Conservation (phyloP, 306 rosid genomes). For the Prunus fruticosa region DNA sequence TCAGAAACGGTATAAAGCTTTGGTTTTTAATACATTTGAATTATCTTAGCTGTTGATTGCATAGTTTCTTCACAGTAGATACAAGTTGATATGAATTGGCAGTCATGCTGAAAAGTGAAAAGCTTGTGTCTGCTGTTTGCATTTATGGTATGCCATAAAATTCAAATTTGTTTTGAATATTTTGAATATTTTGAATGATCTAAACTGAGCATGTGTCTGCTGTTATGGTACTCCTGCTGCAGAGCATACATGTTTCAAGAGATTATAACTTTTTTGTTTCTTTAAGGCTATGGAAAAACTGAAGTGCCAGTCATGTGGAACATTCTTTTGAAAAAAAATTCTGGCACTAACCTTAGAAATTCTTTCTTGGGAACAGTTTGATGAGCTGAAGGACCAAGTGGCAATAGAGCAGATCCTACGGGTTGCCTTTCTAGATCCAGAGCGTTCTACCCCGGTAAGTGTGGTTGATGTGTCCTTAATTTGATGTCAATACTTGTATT, state of each 20-base stretch:
- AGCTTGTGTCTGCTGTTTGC: no score
- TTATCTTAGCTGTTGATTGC: background rate
- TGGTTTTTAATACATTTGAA: background rate
- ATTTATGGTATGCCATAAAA: no score
- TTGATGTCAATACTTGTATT: background rate
- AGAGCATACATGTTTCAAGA: no score
- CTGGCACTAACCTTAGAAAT: background rate
- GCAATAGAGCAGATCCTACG: slow-evolving; percentile 84
- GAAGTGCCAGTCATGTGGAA: background rate
- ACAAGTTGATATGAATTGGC: background rate
- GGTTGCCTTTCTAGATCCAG: slow-evolving; percentile 86
- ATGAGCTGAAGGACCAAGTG: slow-evolving; percentile 92
- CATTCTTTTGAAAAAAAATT: background rate
- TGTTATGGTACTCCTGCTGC: no score
- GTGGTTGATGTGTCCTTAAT: background rate
- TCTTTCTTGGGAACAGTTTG: slow-evolving; percentile 54
- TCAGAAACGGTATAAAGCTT: background rate
- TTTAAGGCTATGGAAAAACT: no score
- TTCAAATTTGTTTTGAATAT: no score
- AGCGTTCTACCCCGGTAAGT: slow-evolving; percentile 75
- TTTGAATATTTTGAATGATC: no score
- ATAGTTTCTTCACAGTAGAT: background rate
- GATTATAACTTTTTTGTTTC: no score
- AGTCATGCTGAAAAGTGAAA: no score
- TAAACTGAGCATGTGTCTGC: no score